Percentiles rank a stretch among this genome's conserved stretches.
Evolutionary conservation across 2,329 filamentous ascomycete species (phyloP).

Genomic region (Capronia coronata): DNA sequence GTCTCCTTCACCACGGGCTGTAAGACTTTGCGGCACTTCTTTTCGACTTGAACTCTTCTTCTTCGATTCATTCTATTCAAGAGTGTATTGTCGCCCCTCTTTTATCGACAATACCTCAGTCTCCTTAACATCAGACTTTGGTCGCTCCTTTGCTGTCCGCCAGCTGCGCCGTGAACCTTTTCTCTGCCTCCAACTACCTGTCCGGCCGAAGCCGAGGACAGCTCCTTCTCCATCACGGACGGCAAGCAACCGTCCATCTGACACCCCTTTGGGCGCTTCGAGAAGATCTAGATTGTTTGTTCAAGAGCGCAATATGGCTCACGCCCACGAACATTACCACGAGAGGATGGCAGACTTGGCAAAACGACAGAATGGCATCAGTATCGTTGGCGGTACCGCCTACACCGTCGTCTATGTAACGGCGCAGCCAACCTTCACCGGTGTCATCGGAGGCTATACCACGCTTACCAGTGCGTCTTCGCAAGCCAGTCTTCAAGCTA

Average conservation of each 20-base stretch:
- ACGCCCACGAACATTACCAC: constrained; percentile 18
- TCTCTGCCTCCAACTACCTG: background rate
- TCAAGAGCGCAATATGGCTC: constrained; percentile 8
- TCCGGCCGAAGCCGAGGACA: background rate
- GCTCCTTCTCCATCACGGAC: background rate
- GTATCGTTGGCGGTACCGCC: constrained; percentile 21
- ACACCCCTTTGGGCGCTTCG: background rate
- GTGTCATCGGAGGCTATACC: constrained; percentile 44
- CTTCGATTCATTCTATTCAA: constrained; percentile 17
- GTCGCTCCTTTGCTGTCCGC: background rate
- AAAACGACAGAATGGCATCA: constrained; percentile 20
- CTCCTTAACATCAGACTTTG: constrained; percentile 14
- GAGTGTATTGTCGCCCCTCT: constrained; percentile 35
- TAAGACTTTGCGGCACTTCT: constrained; percentile 7
- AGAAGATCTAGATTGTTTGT: background rate
- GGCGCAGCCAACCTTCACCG: constrained; percentile 47
- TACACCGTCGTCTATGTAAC: constrained; percentile 47
- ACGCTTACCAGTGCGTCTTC: constrained; percentile 31
- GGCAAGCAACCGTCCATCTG: background rate
- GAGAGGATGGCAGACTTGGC: constrained; percentile 19
- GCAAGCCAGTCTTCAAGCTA: background rate
- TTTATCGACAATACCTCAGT: constrained; percentile 31
- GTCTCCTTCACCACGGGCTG: constrained; percentile 2
- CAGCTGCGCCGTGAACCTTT: background rate
- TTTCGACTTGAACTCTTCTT: constrained; percentile 21